Percentiles rank a stretch among this genome's conserved stretches.
phyloP scores from a whole-genome alignment of 257 asterid species.

The Petunia axillaris region DNA sequence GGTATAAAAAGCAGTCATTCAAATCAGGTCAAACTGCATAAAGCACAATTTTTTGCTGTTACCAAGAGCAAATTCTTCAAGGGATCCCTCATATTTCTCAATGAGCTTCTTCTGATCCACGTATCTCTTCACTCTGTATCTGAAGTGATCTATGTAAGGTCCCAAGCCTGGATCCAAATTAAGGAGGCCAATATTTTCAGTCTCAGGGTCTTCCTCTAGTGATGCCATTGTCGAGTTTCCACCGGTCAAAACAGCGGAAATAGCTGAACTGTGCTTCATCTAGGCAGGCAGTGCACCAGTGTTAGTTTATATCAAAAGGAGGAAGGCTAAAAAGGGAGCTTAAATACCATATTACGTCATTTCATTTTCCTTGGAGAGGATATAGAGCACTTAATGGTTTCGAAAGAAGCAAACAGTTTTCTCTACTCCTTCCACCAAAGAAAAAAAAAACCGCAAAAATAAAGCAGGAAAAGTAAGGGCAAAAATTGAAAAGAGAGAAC shows the following conservation, averaged over 20 bases:
- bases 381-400: conserved; percentile 6
- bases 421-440: no score
- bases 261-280: conserved; percentile 50
- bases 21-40: conserved; percentile 11
- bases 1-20: conserved; percentile 1
- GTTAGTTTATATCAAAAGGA: conserved; percentile 22
- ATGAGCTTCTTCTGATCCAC: conserved; percentile 68
- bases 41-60: conserved; percentile 37
- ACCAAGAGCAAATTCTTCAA: conserved; percentile 88
- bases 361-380: conserved; percentile 1
- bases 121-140: conserved; percentile 63
- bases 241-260: conserved; percentile 52
- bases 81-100: conserved; percentile 73
- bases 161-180: conserved; percentile 65
- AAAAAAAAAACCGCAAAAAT: no score
- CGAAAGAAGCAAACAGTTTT: neutral
- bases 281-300: conserved; percentile 35
- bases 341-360: neutral
- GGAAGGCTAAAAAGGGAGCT: neutral
- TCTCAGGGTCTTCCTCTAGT: conserved; percentile 43
- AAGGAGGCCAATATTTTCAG: conserved; percentile 55
- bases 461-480: neutral
- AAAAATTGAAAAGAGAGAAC: neutral
- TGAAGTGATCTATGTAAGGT: conserved; percentile 76
- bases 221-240: conserved; percentile 42